These are phyloP conservation scores for Syzygium oleosum DNA, from an alignment of 345 rosid genomes.

Conservation along the genomic window DNA sequence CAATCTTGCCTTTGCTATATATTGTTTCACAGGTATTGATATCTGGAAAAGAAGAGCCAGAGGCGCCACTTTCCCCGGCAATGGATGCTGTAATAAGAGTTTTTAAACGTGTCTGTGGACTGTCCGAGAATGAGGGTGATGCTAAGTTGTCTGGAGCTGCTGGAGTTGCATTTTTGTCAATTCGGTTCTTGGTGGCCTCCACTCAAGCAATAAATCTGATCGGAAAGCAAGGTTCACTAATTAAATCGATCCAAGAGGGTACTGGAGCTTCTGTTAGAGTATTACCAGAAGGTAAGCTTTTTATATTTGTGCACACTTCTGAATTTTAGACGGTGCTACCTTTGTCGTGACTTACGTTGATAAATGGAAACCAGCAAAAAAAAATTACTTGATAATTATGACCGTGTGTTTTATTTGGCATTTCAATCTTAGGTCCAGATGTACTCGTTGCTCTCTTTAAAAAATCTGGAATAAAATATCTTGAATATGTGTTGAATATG, in stretches of 20 bases:
- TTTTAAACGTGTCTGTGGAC: constrained; percentile 38
- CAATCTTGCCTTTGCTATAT: not conserved
- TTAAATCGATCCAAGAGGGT: constrained; percentile 78
- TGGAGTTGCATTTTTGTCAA: constrained; percentile 44
- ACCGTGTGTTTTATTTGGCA: not conserved
- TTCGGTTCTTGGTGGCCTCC: constrained; percentile 67
- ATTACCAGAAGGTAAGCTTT: constrained; percentile 51
- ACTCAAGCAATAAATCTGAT: constrained; percentile 84
- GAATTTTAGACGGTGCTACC: not conserved
- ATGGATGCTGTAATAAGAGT: constrained; percentile 48
- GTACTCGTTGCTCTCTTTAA: not conserved
- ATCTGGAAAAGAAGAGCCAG: constrained; percentile 58
- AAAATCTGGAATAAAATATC: not conserved
- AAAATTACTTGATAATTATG: not conserved
- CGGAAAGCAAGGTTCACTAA: constrained; percentile 83
- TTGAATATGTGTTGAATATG: not conserved
- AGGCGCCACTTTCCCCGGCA: constrained; percentile 41
- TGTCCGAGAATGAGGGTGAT: constrained; percentile 28
- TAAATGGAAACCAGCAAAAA: not conserved
- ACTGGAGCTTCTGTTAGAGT: constrained; percentile 75
- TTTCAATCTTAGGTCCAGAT: not conserved
- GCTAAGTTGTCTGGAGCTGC: constrained; percentile 12
- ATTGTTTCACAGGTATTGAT: constrained; percentile 34
- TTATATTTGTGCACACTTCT: not conserved
- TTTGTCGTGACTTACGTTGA: not conserved